Evolutionary conservation across 75 land plant species (phyloP).

Genomic region (Cunninghamia lanceolata): DNA sequence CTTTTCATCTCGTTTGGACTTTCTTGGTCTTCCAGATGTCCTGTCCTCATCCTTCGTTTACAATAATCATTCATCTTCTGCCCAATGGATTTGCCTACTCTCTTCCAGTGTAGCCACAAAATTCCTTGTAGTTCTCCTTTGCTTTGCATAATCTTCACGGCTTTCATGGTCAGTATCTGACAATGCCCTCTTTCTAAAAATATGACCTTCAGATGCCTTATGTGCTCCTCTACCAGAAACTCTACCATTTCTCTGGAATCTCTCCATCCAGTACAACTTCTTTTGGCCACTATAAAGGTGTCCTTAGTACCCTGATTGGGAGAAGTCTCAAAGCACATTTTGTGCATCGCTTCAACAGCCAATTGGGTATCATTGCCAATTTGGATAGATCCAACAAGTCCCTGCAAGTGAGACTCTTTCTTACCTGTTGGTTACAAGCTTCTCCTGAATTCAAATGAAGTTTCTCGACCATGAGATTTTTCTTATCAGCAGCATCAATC

Average conservation of each 20-base stretch:
- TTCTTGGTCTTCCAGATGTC: neutral
- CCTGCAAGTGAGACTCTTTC: neutral
- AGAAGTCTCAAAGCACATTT: constrained; percentile 25
- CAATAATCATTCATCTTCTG: neutral
- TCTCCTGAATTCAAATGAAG: constrained; percentile 7
- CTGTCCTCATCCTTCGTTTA: neutral
- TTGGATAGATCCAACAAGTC: constrained; percentile 14
- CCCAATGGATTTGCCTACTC: neutral
- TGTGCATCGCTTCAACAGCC: constrained; percentile 68
- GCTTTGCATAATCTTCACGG: neutral
- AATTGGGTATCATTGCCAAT: constrained; percentile 56
- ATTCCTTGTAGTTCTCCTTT: neutral
- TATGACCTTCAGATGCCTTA: neutral
- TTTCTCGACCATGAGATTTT: neutral
- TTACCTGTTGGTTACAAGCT: constrained; percentile 7
- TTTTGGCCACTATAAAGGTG: neutral
- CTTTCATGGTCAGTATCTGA: neutral
- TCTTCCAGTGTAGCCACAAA: neutral
- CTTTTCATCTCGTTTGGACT: neutral
- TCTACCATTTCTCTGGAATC: neutral
- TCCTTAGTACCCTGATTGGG: neutral
- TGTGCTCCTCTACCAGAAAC: no score
- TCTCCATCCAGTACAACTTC: neutral
- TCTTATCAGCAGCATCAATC: neutral
- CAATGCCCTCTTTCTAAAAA: neutral